Base-by-base conservation (phyloP, 2,329 filamentous ascomycete species). In the Chaetomium olivaceum region DNA sequence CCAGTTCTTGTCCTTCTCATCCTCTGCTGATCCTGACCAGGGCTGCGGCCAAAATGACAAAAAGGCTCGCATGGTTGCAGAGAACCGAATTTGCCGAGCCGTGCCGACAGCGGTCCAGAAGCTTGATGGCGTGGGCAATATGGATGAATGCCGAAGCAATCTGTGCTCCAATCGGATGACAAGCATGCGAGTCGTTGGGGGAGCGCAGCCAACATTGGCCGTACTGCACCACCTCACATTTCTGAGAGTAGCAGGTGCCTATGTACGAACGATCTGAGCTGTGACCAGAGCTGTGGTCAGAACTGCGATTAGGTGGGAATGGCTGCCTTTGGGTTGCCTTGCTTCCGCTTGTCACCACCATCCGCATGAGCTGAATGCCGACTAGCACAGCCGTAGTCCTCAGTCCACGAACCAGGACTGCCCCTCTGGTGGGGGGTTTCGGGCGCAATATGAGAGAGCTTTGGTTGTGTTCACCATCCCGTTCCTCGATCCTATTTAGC, bases 81-180 rank as follows among this genome's bases (percentile, higher is more conserved):
- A 21, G 25, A 39, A 23, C 50, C 14, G 60, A 64, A 69, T 51
- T 67, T 70, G 68, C 68, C 68, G 67, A 65, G 65, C 62, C 51
- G 61, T 19, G 57, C 50, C 25, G 58, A 50, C 23, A 25, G 43
- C 43, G 48, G 31, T 58, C 48, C 25, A 58, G 58, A 58, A 61
- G 36, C 58, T 67, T 63, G 60, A 59, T 58, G 43, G 62, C 58
- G 36, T 52, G 14, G 48, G 65, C 57, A 71, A 71, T 71, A 29
- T 71, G 69, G 69, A 67, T 71, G 67, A 71, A 70, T 69, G 68
- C 48, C 50, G 29, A 56, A 55, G 48, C 63, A 63, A 29, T 57
- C 59, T 60, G 36, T n/a, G 61, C 33, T n/a, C 61, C 51, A 64
- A 61, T 62, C 48, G 39, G 60, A 63, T 60, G 27, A 14, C 48